These are phyloP conservation scores for Mycena filopes DNA, from an alignment of 768 basidiomycete species.

Conservation along the genomic window DNA sequence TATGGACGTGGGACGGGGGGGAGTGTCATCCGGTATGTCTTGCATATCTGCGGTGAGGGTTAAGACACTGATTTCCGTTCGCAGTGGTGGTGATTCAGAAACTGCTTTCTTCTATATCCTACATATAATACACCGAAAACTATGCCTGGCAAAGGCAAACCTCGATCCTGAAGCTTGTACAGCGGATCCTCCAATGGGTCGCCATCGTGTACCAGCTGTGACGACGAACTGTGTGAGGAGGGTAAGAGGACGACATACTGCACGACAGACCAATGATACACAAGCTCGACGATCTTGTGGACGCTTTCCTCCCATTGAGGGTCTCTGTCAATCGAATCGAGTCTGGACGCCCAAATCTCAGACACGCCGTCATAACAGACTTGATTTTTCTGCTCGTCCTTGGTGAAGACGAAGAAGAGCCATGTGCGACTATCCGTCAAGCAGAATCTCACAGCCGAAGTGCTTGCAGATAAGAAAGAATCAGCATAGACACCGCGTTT, in stretches of 20 bases:
- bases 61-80: background rate
- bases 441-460: slow-evolving; percentile 42
- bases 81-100: slow-evolving; percentile 19
- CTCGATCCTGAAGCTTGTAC: background rate
- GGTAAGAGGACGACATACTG: background rate
- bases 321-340: slow-evolving; percentile 9
- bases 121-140: too few species aligned
- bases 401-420: slow-evolving; percentile 42
- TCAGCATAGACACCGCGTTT: too few species aligned
- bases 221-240: slow-evolving; percentile 3
- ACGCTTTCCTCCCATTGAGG: slow-evolving; percentile 33
- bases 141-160: too few species aligned
- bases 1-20: slow-evolving; percentile 49
- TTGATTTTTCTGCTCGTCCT: background rate
- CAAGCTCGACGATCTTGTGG: slow-evolving; percentile 37
- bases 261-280: slow-evolving; percentile 40
- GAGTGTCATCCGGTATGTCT: slow-evolving; percentile 44
- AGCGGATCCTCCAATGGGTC: slow-evolving; percentile 2
- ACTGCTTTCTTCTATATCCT: too few species aligned
- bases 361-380: slow-evolving; percentile 33
- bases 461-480: too few species aligned
- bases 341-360: slow-evolving; percentile 1
- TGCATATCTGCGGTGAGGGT: too few species aligned
- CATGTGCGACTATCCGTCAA: slow-evolving; percentile 45
- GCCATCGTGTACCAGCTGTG: slow-evolving; percentile 1